These are phyloP conservation scores for Entomortierella lignicola DNA, from an alignment of 192 early-diverging fungal species.

Conservation along the genomic window DNA sequence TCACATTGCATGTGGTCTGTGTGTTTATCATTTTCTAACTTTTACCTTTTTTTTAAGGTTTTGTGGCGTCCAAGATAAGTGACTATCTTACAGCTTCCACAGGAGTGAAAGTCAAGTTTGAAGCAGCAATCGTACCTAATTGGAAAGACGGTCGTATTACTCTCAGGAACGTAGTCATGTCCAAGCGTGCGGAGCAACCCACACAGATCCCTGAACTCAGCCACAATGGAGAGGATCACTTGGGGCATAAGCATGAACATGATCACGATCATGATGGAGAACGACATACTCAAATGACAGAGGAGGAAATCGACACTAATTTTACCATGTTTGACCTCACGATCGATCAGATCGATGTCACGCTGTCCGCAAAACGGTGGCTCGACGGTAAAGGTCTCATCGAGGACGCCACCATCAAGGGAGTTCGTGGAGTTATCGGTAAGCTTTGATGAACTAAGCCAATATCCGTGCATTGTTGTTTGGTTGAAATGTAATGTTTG, in stretches of 20 bases:
- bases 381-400: slow-evolving; percentile 89
- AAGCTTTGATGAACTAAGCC: not conserved
- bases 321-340: slow-evolving; percentile 91
- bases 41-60: slow-evolving; percentile 61
- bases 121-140: slow-evolving; percentile 90
- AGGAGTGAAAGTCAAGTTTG: slow-evolving; percentile 87
- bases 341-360: slow-evolving; percentile 84
- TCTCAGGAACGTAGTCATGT: slow-evolving; percentile 81
- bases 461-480: not conserved
- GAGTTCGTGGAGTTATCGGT: slow-evolving; percentile 87
- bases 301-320: slow-evolving; percentile 74
- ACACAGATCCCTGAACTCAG: not conserved
- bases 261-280: slow-evolving; percentile 28
- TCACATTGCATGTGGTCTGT: slow-evolving; percentile 20
- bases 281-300: slow-evolving; percentile 17
- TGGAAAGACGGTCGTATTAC: slow-evolving; percentile 92
- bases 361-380: slow-evolving; percentile 89
- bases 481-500: not conserved
- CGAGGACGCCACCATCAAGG: slow-evolving; percentile 83
- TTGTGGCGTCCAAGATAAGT: slow-evolving; percentile 81
- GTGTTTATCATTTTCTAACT: not conserved
- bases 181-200: slow-evolving; percentile 33
- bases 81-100: slow-evolving; percentile 83
- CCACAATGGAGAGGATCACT: slow-evolving; percentile 51
- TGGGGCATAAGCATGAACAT: slow-evolving; percentile 51